phyloP scores from a whole-genome alignment of 176 grass and related monocot species.

The Oryza rufipogon region DNA sequence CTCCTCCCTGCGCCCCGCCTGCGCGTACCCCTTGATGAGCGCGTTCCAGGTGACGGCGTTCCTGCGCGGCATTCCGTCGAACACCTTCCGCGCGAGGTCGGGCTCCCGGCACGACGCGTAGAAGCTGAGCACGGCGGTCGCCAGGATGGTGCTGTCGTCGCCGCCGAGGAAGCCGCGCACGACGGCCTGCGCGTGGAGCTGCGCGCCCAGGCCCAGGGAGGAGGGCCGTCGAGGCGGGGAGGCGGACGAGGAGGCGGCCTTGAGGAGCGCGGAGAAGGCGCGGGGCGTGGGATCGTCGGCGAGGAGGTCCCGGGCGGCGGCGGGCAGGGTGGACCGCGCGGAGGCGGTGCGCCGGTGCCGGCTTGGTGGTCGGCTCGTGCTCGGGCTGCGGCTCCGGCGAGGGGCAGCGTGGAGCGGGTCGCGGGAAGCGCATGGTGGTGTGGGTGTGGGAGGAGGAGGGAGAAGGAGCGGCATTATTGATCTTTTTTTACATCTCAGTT shows the following conservation, averaged over 20 bases:
- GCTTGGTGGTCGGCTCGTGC: neutral
- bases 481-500: too few species aligned
- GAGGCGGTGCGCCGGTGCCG: neutral
- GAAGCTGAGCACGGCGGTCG: conserved; percentile 23
- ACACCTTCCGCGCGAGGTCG: conserved; percentile 12
- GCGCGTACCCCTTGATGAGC: conserved; percentile 48
- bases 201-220: conserved; percentile 14
- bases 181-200: conserved; percentile 44
- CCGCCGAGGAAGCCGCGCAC: conserved; percentile 4
- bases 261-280: conserved; percentile 29
- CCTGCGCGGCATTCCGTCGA: conserved; percentile 44
- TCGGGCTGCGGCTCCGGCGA: neutral
- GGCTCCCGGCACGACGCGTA: conserved; percentile 16
- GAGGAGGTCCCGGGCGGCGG: conserved; percentile 22
- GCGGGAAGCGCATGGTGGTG: neutral
- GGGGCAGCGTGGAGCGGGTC: conserved; percentile 1
- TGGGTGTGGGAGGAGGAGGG: neutral
- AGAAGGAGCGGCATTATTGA: conserved; percentile 3
- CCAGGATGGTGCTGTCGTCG: conserved; percentile 6
- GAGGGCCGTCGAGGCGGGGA: too few species aligned
- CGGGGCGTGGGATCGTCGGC: conserved; percentile 2
- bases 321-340: neutral
- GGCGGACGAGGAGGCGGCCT: conserved; percentile 6
- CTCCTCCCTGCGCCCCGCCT: conserved; percentile 30
- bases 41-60: conserved; percentile 45